These are phyloP conservation scores for Scheffersomyces stambukii DNA, from an alignment of 1,139 yeast species.

Conservation along the genomic window DNA sequence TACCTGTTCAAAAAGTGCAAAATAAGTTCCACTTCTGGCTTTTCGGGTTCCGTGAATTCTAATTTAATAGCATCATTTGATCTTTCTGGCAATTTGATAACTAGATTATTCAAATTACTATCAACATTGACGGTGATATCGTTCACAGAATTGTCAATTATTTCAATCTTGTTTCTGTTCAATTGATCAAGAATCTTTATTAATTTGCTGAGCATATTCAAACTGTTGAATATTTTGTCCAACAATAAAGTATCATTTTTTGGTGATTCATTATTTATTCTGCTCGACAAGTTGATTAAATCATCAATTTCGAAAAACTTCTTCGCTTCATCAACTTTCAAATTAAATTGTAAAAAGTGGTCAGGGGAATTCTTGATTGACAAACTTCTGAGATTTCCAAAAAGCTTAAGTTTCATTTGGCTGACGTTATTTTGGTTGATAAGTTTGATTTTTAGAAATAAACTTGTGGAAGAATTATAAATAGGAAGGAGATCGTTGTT, in stretches of 20 bases:
- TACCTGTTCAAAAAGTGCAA: constrained; percentile 12
- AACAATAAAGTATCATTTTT: constrained; percentile 15
- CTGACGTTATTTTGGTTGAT: constrained; percentile 19
- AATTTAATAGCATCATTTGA: constrained; percentile 15
- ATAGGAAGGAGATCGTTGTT: constrained; percentile 33
- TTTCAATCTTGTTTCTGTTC: constrained; percentile 22
- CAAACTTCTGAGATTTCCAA: constrained; percentile 30
- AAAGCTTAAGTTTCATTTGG: constrained; percentile 24
- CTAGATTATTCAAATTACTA: constrained; percentile 19
- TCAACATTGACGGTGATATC: constrained; percentile 28
- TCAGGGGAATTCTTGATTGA: constrained; percentile 10
- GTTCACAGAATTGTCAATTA: constrained; percentile 25
- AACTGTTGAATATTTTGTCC: constrained; percentile 23
- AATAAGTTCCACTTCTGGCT: constrained; percentile 7
- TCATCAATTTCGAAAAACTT: constrained; percentile 28
- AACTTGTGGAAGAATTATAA: constrained; percentile 29
- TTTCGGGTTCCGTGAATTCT: neutral
- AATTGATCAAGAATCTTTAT: constrained; percentile 34
- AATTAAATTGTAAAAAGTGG: constrained; percentile 16
- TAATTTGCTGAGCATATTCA: constrained; percentile 30
- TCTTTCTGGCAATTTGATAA: constrained; percentile 22
- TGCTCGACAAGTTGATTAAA: constrained; percentile 21
- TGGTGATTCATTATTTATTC: constrained; percentile 16
- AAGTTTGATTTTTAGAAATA: constrained; percentile 31
- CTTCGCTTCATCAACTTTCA: constrained; percentile 18